Evolutionary conservation across 441 rosid species (phyloP).

Genomic region (Metrosideros polymorpha): DNA sequence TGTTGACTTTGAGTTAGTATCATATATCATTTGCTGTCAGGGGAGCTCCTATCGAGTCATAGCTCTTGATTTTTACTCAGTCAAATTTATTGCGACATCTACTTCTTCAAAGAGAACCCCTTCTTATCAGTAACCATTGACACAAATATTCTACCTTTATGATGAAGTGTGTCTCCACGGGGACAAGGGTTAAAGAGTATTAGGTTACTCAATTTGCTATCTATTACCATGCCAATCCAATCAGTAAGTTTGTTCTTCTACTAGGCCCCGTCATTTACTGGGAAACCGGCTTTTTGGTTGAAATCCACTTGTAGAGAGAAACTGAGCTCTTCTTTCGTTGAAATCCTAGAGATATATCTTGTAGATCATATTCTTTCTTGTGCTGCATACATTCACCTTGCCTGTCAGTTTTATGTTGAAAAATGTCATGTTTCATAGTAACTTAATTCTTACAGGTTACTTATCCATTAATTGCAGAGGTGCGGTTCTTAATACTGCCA

Average conservation of each 20-base stretch:
- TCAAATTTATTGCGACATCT: not conserved
- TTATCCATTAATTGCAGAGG: not conserved
- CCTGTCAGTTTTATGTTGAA: not conserved
- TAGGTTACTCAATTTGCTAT: not conserved
- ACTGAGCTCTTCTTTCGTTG: not conserved
- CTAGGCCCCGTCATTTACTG: not conserved
- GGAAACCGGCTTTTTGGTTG: not conserved
- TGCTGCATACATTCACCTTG: not conserved
- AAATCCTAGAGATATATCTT: not conserved
- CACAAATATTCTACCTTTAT: not conserved
- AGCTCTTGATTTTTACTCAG: not conserved
- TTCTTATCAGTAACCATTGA: not conserved
- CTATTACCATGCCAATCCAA: not conserved
- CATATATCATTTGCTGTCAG: not conserved
- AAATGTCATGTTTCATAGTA: not conserved
- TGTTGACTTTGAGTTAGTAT: not conserved
- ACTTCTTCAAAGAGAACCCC: not conserved
- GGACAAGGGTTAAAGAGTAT: not conserved
- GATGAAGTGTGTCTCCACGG: not conserved
- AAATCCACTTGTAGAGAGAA: not conserved
- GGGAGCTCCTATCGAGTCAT: not conserved
- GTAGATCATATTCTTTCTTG: not conserved
- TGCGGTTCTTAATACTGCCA: not conserved
- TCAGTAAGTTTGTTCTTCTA: not conserved
- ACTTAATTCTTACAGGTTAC: not conserved